Base-by-base conservation (phyloP, 2,329 filamentous ascomycete genomes). In the Ascochyta clinopodiicola region DNA sequence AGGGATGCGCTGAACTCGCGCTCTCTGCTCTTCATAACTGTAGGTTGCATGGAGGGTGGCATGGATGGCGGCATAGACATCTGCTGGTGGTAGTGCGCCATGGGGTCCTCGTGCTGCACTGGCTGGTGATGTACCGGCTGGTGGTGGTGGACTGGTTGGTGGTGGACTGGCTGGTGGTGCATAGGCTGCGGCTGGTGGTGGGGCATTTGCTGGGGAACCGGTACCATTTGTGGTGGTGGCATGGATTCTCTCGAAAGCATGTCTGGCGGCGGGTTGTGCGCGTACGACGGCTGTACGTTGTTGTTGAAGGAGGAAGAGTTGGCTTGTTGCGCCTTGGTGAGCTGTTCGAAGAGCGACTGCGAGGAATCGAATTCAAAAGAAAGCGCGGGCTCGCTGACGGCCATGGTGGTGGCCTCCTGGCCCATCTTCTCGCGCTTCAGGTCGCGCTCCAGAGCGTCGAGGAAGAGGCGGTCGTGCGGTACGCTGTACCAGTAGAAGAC, bases 401-500 rank as follows among this genome's bases (percentile, higher is more conserved):
- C 95, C 68, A 96, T 88, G 15, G 95, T 99, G 46, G 93, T 99
- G 53, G 95, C 92, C 80, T 99, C 95, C 79, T 99, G 95, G 64
- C 90, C 89, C 94, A 98, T 98, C 86, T 99, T 99, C 81, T 99
- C 95, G 73, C 95, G 88, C 87, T 99, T 99, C 74, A 99, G 80
- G 74, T 99, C 95, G 63, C 95, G 89, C 84, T 99, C 95, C 68
- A 99, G 83, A 35, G 95, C 95, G 80, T 99, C 95, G 66, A 99
- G 88, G 80, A 99, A 99, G 46, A 99, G 87, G 50, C 95, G 88
- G 79, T 99, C 95, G 77, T 99, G 95, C 1, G 95, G 95, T 43
- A 99, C 95, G 81, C 93, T 97, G 80, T 98, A 99, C 95, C 95
- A 99, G 81, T 98, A 99, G 74, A 99, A 99, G 64, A 99, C 95